Evolutionary conservation across 495 filamentous ascomycete genomes (phyloP), one percentile per base, ranked within the genome.

Genomic region (Hypoxylon subgilvum): DNA sequence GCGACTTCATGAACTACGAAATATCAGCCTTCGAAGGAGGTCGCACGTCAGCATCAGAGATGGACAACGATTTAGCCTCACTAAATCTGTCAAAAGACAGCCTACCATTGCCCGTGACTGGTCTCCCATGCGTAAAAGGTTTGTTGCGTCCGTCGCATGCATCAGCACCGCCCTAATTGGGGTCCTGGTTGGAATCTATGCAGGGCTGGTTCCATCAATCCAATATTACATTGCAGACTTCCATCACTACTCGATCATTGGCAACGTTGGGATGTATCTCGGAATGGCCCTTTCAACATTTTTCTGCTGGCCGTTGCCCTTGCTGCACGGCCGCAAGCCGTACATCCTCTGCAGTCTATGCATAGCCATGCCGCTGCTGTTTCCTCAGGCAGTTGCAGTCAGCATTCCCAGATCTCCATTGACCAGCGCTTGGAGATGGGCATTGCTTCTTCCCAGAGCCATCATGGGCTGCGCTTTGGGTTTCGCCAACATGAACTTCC

Each of bases 291-390:
- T 91, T 25, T 79, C 87, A 1, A 89, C 82, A 1, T 77, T 88
- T 25, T 63, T 89, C 22, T 83, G 82, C 63, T 92, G 88, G 88
- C 88, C 88, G 1, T 71, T 92, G 6, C 85, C 88, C 6, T 71
- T 91, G n/a, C 76, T 91, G 1, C 87, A 91, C 67, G 88, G 88
- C 13, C 80, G 88, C 27, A 90, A 90, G 69, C 85, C 86, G 6
- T 92, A 91, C 67, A 84, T 84, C 28, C 67, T 92, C 35, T 76
- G 78, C 28, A 80, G 86, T 17, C 75, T 89, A 34, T 76, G 82
- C 5, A 63, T 89, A 13, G 80, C 86, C n/a, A 78, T 91, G 72
- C 86, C 87, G 14, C 74, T 92, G 1, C 81, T 91, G 38, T 86
- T 91, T 58, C 88, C 88, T 0, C 88, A 92, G 65, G 88, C 86